Conservation (phyloP, 768 basidiomycete species). For the Podaxis sp. region DNA sequence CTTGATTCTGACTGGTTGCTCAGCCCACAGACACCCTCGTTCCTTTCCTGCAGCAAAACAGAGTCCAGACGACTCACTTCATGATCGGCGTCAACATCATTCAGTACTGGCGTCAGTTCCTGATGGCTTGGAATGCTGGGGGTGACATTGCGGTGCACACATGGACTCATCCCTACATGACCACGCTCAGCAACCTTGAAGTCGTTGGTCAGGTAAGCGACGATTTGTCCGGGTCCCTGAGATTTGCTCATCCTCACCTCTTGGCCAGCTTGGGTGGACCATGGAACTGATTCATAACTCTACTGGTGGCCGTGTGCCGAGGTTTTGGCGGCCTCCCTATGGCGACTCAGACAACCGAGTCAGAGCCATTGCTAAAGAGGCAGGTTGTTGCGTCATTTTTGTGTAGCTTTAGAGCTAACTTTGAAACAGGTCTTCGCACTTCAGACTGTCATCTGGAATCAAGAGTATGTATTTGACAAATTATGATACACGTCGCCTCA, state of each 20-base stretch:
- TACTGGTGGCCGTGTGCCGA: constrained; percentile 65
- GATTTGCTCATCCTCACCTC: neutral
- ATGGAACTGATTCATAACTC: constrained; percentile 75
- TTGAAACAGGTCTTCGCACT: constrained; percentile 60
- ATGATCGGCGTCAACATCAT: constrained; percentile 83
- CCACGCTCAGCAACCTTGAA: constrained; percentile 62
- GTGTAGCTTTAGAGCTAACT: neutral
- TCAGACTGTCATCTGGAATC: constrained; percentile 86
- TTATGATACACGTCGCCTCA: constrained; percentile 1
- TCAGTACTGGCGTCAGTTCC: constrained; percentile 49
- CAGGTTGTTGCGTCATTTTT: constrained; percentile 22
- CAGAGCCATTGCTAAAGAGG: constrained; percentile 77
- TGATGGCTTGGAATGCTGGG: constrained; percentile 41
- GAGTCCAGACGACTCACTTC: constrained; percentile 78
- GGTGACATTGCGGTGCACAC: constrained; percentile 55
- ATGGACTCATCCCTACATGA: constrained; percentile 80
- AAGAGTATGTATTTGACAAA: constrained; percentile 52
- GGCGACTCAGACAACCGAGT: constrained; percentile 85
- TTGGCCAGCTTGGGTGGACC: constrained; percentile 68
- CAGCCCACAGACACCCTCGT: constrained; percentile 48
- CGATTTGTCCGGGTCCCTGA: neutral
- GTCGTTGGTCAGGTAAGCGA: constrained; percentile 56
- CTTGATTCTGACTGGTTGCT: neutral
- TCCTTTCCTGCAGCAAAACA: constrained; percentile 61
- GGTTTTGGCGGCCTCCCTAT: constrained; percentile 87